A percentile compares a stretch with the other conserved stretches of the same genome.
These are phyloP conservation scores for Suillus fuscotomentosus DNA, from an alignment of 768 basidiomycete species.

Conservation along the genomic window DNA sequence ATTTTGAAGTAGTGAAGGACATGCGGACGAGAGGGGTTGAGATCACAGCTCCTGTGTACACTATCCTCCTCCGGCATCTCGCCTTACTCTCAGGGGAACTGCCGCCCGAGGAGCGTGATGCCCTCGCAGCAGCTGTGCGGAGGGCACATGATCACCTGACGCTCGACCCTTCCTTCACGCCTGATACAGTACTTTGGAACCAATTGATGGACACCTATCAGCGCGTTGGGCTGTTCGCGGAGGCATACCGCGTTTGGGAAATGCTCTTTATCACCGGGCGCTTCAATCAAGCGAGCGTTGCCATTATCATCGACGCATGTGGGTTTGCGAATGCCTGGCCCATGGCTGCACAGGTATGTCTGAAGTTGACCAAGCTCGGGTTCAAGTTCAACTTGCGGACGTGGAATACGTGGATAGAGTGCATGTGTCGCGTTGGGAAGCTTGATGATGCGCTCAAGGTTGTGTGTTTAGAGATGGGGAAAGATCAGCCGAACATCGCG, in stretches of 20 bases:
- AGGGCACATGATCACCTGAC: constrained; percentile 74
- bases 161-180: constrained; percentile 74
- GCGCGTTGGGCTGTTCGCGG: constrained; percentile 66
- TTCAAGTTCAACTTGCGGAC: constrained; percentile 62
- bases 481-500: constrained; percentile 37
- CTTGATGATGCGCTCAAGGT: constrained; percentile 66
- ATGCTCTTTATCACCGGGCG: constrained; percentile 56
- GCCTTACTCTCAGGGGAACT: constrained; percentile 38
- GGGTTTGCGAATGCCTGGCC: constrained; percentile 54
- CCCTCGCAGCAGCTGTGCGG: constrained; percentile 50
- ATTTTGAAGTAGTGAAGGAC: constrained; percentile 76
- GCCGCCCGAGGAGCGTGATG: constrained; percentile 21
- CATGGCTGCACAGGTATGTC: constrained; percentile 54
- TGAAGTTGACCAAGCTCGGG: constrained; percentile 45
- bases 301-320: constrained; percentile 85
- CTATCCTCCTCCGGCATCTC: constrained; percentile 60
- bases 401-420: constrained; percentile 85
- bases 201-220: constrained; percentile 89
- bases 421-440: constrained; percentile 69
- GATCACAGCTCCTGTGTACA: constrained; percentile 61
- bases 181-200: constrained; percentile 72
- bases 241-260: constrained; percentile 82
- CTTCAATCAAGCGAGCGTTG: constrained; percentile 65
- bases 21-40: constrained; percentile 68
- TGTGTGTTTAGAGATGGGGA: constrained; percentile 65